These are phyloP conservation scores for Cryptococcus sp. DNA, from an alignment of 1,284 basidiomycete species.

Conservation along the genomic window DNA sequence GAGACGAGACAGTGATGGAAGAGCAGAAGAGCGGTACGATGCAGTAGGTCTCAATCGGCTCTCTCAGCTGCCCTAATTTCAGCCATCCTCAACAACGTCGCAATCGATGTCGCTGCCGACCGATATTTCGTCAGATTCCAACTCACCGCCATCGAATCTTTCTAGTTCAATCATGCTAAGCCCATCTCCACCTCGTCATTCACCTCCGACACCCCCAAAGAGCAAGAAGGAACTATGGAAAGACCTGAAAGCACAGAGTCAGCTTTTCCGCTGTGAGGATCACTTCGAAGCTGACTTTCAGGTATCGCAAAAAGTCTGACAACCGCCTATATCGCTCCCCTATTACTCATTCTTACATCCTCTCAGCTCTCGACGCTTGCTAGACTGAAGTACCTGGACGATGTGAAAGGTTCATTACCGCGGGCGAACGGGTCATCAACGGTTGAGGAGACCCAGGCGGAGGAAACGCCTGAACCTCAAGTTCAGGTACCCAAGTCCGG, in stretches of 20 bases:
- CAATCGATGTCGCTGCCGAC: conserved; percentile 43
- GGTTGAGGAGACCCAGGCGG: neutral
- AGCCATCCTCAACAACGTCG: conserved; percentile 37
- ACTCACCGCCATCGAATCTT: conserved; percentile 32
- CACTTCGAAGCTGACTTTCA: conserved; percentile 3
- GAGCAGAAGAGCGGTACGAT: conserved; percentile 22
- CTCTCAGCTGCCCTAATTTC: neutral
- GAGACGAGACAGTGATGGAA: conserved; percentile 4
- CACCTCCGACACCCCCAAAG: conserved; percentile 8
- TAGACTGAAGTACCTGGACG: conserved; percentile 37
- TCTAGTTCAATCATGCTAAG: conserved; percentile 14
- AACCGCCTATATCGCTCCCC: conserved; percentile 44
- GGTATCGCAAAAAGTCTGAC: conserved; percentile 43
- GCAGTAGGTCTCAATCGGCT: conserved; percentile 16
- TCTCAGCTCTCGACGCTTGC: conserved; percentile 46
- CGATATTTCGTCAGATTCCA: conserved; percentile 32
- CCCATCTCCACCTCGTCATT: conserved; percentile 18
- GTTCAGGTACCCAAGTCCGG: conserved; percentile 5
- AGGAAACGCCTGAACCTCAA: neutral
- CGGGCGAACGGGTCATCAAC: conserved; percentile 2
- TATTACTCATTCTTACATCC: conserved; percentile 43
- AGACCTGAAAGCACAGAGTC: conserved; percentile 46
- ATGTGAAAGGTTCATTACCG: conserved; percentile 26
- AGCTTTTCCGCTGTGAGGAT: conserved; percentile 11
- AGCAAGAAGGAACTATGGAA: conserved; percentile 47